These are phyloP conservation scores for Vicia villosa DNA, from an alignment of 306 rosid genomes.

Conservation along the genomic window DNA sequence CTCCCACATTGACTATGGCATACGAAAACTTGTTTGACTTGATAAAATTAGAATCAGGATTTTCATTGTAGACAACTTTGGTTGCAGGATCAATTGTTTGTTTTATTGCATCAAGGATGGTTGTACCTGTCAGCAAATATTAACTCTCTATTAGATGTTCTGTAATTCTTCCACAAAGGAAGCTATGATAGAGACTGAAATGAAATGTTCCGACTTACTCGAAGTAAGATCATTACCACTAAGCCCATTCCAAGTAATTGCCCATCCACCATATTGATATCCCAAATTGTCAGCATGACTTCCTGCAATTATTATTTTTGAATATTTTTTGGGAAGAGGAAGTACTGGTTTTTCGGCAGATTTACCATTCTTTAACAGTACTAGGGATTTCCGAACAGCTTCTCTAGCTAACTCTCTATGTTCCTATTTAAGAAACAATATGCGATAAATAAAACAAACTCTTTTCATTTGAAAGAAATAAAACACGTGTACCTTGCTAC, in stretches of 20 bases:
- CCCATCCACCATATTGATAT: constrained; percentile 96
- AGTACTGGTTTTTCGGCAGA: constrained; percentile 57
- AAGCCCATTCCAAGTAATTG: constrained; percentile 93
- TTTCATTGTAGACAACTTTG: constrained; percentile 70
- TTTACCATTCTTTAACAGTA: constrained; percentile 80
- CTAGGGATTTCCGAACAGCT: constrained; percentile 82
- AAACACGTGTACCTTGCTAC: too few species aligned
- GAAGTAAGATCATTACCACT: constrained; percentile 64
- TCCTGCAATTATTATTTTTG: constrained; percentile 80
- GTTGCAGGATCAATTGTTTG: constrained; percentile 67
- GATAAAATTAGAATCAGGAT: constrained; percentile 63
- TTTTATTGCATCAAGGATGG: constrained; percentile 76
- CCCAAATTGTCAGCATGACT: constrained; percentile 91
- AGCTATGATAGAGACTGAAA: background rate
- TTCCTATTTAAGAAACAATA: constrained; percentile 53
- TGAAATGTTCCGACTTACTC: constrained; percentile 49
- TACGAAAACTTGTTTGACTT: constrained; percentile 64
- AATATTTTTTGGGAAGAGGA: constrained; percentile 85
- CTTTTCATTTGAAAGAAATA: too few species aligned
- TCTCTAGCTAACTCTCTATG: constrained; percentile 91
- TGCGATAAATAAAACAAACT: constrained; percentile 22
- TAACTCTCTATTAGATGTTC: background rate
- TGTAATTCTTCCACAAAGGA: background rate
- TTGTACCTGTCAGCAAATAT: constrained; percentile 60
- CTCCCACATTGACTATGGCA: constrained; percentile 89